Evolutionary conservation across 805 yeast species (phyloP), one percentile per base, ranked within the genome.

Genomic region (Candida palmyrensis): DNA sequence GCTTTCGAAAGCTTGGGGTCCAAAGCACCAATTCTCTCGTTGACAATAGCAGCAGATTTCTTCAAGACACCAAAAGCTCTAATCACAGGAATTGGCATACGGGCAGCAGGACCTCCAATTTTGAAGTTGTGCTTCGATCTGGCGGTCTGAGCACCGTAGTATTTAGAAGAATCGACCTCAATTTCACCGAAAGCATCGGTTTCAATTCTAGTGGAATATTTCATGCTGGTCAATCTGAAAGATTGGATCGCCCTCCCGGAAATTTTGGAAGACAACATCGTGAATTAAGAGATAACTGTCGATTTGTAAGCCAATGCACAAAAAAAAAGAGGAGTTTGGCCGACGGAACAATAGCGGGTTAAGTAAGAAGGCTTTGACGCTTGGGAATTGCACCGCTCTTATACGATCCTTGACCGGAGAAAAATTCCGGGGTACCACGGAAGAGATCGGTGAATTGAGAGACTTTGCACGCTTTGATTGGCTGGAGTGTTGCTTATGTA

Each of bases 101-200:
- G 50, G 32, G 57, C 57, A 32, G 55, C 54, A 8, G 40, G 34
- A 3, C 55, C 62, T 11, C 66, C 66, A 40, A 60, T 60, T 41
- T 60, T 60, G 39, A 60, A 60, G 44, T 60, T 60, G 36, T 48
- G 53, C 44, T 54, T 48, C 3, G 66, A 60, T 44, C 66, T 50
- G 44, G 58, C 62, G 29, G 62, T 53, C 40, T 60, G 66, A 26
- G 66, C 66, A 11, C 66, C 66, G 53, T 59, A 60, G 47, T 60
- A 60, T 37, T 56, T 58, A 39, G 53, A 51, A 31, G 48, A 38
- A 33, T 53, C 57, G 16, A 60, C 66, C 35, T 45, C 48, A 37
- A 60, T 58, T 39, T 55, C 62, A 37, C 66, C 66, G 37, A 60
- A 60, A 37, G 66, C 66, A 41, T 60, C 66, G 29, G 57, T 43